Conservation (phyloP, 495 filamentous ascomycete species). For the Recurvomyces mirabilis region DNA sequence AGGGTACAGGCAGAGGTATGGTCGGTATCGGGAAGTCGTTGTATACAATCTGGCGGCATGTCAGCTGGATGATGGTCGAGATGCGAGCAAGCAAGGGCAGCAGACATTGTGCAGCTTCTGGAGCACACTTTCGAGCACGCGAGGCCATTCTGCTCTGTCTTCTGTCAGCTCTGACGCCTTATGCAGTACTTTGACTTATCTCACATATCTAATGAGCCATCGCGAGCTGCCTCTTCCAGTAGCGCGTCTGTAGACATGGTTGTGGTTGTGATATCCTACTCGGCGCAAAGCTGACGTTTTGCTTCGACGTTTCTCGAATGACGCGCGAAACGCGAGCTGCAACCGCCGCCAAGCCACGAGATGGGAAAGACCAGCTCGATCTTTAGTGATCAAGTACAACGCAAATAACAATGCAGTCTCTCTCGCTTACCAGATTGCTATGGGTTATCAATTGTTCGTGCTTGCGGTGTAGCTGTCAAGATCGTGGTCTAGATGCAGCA, state of each 20-base stretch:
- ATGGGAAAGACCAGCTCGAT: too few species aligned
- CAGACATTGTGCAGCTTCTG: conserved; percentile 26
- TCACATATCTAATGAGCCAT: conserved; percentile 61
- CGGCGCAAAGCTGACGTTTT: conserved; percentile 5
- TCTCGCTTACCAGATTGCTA: too few species aligned
- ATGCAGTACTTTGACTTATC: conserved; percentile 9
- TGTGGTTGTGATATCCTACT: conserved; percentile 2
- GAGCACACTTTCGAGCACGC: conserved; percentile 27
- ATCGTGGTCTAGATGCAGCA: too few species aligned
- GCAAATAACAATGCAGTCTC: too few species aligned
- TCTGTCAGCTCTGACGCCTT: conserved; percentile 3
- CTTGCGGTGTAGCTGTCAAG: too few species aligned
- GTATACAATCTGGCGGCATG: conserved; percentile 24
- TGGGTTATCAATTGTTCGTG: too few species aligned
- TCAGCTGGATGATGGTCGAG: conserved; percentile 13
- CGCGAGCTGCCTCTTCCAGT: conserved; percentile 50
- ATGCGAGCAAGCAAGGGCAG: conserved; percentile 22
- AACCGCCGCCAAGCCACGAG: too few species aligned
- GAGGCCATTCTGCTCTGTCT: conserved; percentile 30
- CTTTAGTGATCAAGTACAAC: too few species aligned
- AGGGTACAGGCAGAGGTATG: conserved; percentile 20
- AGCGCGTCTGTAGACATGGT: conserved; percentile 43
- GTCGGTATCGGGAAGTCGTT: conserved; percentile 29
- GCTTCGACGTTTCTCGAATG: neutral
- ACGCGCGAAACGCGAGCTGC: too few species aligned